These are phyloP conservation scores for Amanita brunnescens DNA, from an alignment of 768 basidiomycete species.

Conservation along the genomic window DNA sequence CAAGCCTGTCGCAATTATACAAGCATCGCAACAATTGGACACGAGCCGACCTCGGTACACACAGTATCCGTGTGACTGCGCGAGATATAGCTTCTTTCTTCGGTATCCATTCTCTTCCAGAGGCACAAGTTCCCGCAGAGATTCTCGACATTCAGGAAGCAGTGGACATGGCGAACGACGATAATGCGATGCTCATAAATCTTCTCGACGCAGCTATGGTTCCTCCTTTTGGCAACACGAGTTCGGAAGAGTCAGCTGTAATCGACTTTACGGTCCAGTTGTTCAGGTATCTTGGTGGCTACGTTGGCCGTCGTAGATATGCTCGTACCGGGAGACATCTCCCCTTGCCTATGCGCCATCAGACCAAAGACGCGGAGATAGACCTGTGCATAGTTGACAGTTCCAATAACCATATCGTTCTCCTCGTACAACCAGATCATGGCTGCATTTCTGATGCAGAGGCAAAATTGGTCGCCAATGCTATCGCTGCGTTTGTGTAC, in stretches of 20 bases:
- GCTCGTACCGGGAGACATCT: slow-evolving; percentile 17
- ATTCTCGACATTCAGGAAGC: neutral
- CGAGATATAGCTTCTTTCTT: neutral
- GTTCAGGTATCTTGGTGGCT: slow-evolving; percentile 16
- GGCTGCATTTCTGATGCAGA: slow-evolving; percentile 5
- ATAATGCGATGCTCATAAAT: slow-evolving; percentile 6
- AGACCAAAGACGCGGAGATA: slow-evolving; percentile 15
- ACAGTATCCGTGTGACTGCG: neutral
- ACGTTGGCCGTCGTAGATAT: slow-evolving; percentile 15
- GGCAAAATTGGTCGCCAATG: slow-evolving; percentile 10
- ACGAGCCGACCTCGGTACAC: neutral
- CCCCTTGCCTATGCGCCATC: slow-evolving; percentile 20
- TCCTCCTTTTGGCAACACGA: neutral
- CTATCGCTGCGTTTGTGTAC: slow-evolving; percentile 10
- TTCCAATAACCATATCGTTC: slow-evolving; percentile 15
- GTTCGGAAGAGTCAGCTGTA: slow-evolving; percentile 3
- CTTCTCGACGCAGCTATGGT: slow-evolving; percentile 12
- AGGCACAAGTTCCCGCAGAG: neutral
- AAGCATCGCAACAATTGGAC: neutral
- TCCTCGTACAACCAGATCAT: slow-evolving; percentile 6
- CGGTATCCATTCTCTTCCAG: neutral
- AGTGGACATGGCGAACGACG: neutral
- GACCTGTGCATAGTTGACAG: slow-evolving; percentile 24
- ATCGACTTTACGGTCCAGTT: slow-evolving; percentile 13
- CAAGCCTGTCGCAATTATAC: too few relatives aligned